phyloP scores from a whole-genome alignment of 495 filamentous ascomycete genomes.

The Penicillium paxilli region DNA sequence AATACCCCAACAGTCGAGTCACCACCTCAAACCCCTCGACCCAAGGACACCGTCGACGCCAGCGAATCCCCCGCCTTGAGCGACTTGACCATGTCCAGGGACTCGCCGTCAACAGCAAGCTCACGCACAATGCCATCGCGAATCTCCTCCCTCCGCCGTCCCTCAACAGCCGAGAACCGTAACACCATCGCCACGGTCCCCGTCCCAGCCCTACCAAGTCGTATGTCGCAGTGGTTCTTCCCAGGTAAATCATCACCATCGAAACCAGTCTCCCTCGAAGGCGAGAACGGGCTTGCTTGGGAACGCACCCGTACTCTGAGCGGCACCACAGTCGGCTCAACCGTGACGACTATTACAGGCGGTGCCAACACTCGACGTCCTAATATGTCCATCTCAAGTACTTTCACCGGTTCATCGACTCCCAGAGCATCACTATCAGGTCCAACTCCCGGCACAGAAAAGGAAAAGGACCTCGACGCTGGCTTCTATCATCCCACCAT shows the following conservation, averaged over 20 bases:
- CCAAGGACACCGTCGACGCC: background rate
- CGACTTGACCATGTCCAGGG: background rate
- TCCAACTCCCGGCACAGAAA: conserved; percentile 19
- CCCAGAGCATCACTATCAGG: conserved; percentile 25
- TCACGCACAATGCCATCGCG: conserved; percentile 23
- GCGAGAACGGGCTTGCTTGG: conserved; percentile 27
- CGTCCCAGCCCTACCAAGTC: conserved; percentile 30
- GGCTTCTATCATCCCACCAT: conserved; percentile 27
- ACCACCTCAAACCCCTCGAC: conserved; percentile 8
- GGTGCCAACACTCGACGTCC: conserved; percentile 11
- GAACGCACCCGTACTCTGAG: conserved; percentile 42
- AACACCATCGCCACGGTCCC: conserved; percentile 16
- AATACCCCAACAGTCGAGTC: background rate
- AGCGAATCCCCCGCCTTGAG: background rate
- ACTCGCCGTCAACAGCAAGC: conserved; percentile 13
- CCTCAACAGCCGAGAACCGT: conserved; percentile 24
- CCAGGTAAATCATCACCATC: conserved; percentile 10
- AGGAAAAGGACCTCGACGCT: conserved; percentile 25
- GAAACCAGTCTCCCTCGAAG: conserved; percentile 15
- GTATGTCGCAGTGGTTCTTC: conserved; percentile 38
- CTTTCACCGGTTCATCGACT: conserved; percentile 24
- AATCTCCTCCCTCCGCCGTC: conserved; percentile 18
- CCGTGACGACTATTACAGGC: conserved; percentile 25
- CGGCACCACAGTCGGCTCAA: conserved; percentile 38
- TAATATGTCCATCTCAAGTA: conserved; percentile 33